Base-by-base conservation (phyloP, 2,329 filamentous ascomycete genomes). In the Aspergillus sp. region DNA sequence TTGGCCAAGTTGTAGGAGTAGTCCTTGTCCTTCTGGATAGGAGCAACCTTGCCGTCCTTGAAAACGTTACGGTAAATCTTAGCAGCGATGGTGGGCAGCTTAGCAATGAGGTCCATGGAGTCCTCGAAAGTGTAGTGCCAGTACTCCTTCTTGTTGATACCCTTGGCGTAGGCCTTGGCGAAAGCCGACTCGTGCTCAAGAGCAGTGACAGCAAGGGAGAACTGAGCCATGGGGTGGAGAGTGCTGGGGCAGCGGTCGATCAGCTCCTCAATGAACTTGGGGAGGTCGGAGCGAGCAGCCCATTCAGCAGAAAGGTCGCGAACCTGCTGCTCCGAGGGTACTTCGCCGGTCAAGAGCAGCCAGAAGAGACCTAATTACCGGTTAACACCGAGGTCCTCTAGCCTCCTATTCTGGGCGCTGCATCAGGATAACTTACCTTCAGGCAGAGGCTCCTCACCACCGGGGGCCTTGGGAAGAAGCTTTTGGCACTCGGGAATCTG, bases 21-120 rank as follows among this genome's bases (percentile, higher is more conserved):
- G 78, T 99, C 95, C 90, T 98, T 95, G 83, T 98, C 93, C 86
- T 96, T 96, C 85, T 98, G 89, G 77, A 96, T 86, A 56, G 92
- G 78, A 61, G 91, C 90, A 68, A 99, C 93, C 89, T 98, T 98
- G 82, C 95, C 95, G 75, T 96, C 95, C 88, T 98, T 97, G 91
- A 96, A 99, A 78, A 98, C 89, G 80, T 99, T 99, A 84, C 96
- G 95, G 89, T 99, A 99, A 86, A 99, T 99, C 83, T 92, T 91
- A 64, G 95, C 84, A 65, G 95, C 95, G 73, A 99, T 97, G 78
- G 91, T 97, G 77, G 95, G 95, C 71, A 99, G 90, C 89, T 98
- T 98, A 75, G 95, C 95, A 77, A 99, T 99, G 78, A 99, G 85
- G 82, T 99, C 93, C 93, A 99, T 98, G 63, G 93, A 95, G 83